phyloP scores from a whole-genome alignment of 805 yeast genomes.

The Millerozyma acaciae region DNA sequence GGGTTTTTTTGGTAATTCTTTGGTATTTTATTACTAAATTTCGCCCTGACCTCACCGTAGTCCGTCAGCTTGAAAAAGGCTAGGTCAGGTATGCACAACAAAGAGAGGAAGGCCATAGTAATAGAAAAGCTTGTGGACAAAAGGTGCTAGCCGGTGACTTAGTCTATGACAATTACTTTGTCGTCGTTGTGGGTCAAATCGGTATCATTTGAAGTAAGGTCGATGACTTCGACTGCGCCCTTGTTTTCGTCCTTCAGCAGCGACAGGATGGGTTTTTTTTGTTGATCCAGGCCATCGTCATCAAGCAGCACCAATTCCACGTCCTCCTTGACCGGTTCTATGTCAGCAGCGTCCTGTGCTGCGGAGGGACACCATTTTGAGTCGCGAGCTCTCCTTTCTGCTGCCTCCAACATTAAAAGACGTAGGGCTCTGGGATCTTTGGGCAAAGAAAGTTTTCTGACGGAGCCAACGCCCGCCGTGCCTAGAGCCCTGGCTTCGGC shows the following conservation, averaged over 20 bases:
- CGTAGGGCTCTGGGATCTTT: conserved; percentile 22
- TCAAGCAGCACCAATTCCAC: conserved; percentile 31
- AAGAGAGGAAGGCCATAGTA: no score
- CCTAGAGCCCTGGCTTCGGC: conserved; percentile 37
- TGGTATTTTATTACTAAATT: no score
- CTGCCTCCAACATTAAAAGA: conserved; percentile 53
- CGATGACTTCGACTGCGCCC: conserved; percentile 3
- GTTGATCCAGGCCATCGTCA: conserved; percentile 3
- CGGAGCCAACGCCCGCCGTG: neutral
- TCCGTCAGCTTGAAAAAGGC: no score
- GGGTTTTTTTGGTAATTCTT: no score
- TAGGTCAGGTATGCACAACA: no score
- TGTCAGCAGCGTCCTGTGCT: conserved; percentile 18
- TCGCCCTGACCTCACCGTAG: no score
- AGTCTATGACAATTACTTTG: no score
- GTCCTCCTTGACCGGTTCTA: conserved; percentile 44
- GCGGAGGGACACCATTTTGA: conserved; percentile 42
- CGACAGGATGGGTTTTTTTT: neutral
- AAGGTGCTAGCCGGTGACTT: no score
- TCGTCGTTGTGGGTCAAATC: no score
- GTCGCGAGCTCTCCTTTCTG: conserved; percentile 57
- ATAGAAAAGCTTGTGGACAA: no score
- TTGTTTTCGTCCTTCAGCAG: neutral
- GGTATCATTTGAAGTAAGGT: no score
- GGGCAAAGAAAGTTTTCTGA: conserved; percentile 4